Conservation (phyloP, 768 basidiomycete genomes). For the Lentinula lateritia region DNA sequence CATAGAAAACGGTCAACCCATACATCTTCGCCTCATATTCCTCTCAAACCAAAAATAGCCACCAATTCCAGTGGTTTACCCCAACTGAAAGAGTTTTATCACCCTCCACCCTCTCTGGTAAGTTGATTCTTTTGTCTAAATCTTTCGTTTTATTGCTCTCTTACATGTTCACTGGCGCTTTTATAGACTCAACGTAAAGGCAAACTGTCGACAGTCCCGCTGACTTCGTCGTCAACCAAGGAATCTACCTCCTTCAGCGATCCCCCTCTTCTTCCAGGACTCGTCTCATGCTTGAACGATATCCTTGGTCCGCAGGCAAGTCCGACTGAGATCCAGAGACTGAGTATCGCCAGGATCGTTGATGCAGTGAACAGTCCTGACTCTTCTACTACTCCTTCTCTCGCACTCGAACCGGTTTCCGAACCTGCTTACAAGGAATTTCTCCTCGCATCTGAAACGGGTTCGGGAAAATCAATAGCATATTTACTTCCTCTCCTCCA, state of each 20-base stretch:
- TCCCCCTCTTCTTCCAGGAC: constrained; percentile 63
- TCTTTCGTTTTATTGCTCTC: neutral
- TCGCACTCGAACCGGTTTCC: constrained; percentile 8
- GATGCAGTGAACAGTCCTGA: constrained; percentile 21
- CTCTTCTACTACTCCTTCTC: neutral
- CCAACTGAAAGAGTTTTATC: constrained; percentile 1
- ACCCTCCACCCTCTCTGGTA: neutral
- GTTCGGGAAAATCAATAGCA: constrained; percentile 88
- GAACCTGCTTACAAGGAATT: constrained; percentile 31
- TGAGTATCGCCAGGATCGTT: constrained; percentile 59
- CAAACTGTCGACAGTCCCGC: neutral
- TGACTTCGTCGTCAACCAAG: neutral
- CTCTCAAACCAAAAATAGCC: neutral
- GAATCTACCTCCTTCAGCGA: constrained; percentile 42
- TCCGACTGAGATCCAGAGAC: constrained; percentile 77
- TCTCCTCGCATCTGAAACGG: constrained; percentile 84
- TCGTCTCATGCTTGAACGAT: constrained; percentile 52
- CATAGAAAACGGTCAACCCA: neutral
- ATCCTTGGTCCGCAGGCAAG: constrained; percentile 47
- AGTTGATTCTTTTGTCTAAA: neutral
- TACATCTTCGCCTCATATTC: too few relatives aligned
- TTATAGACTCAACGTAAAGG: neutral
- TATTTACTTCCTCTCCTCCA: constrained; percentile 85
- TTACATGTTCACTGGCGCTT: neutral
- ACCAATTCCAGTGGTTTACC: neutral